Conservation (phyloP, 2,329 filamentous ascomycete species). For the Cladosporium colombiae region DNA sequence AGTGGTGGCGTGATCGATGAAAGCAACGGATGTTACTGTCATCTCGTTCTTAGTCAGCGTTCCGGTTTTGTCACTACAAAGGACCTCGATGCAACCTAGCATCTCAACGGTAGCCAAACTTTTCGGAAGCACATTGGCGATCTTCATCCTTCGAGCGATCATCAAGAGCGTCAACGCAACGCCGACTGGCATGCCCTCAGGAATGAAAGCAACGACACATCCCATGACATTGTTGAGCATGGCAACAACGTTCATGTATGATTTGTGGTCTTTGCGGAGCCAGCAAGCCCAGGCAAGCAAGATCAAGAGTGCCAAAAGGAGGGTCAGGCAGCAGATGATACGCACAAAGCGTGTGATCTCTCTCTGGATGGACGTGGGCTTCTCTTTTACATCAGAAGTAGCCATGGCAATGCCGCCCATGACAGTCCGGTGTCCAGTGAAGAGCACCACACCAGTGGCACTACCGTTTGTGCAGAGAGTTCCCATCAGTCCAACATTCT, state of each 20-base stretch:
- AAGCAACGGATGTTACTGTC: constrained; percentile 44
- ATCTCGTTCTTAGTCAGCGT: constrained; percentile 50
- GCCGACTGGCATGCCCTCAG: constrained; percentile 35
- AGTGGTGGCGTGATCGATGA: constrained; percentile 39
- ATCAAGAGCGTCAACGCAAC: constrained; percentile 44
- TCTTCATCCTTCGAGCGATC: constrained; percentile 48
- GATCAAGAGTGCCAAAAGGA: constrained; percentile 43
- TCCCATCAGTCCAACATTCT: constrained; percentile 49
- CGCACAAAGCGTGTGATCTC: constrained; percentile 49
- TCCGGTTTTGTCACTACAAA: constrained; percentile 49
- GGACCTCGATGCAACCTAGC: constrained; percentile 48
- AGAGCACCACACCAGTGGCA: constrained; percentile 43
- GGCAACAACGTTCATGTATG: constrained; percentile 46
- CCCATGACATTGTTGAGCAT: constrained; percentile 52
- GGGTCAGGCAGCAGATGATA: constrained; percentile 46
- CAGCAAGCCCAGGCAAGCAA: constrained; percentile 50
- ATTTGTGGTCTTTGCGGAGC: constrained; percentile 41
- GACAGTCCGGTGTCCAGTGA: constrained; percentile 44
- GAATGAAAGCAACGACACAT: constrained; percentile 36
- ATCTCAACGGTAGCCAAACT: constrained; percentile 47
- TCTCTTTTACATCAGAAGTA: constrained; percentile 41
- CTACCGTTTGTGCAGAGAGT: constrained; percentile 47
- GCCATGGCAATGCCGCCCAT: constrained; percentile 47
- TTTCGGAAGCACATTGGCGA: constrained; percentile 46
- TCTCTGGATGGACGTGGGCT: constrained; percentile 44